phyloP scores from a whole-genome alignment of 768 basidiomycete species.

The Mycena olivaceomarginata region DNA sequence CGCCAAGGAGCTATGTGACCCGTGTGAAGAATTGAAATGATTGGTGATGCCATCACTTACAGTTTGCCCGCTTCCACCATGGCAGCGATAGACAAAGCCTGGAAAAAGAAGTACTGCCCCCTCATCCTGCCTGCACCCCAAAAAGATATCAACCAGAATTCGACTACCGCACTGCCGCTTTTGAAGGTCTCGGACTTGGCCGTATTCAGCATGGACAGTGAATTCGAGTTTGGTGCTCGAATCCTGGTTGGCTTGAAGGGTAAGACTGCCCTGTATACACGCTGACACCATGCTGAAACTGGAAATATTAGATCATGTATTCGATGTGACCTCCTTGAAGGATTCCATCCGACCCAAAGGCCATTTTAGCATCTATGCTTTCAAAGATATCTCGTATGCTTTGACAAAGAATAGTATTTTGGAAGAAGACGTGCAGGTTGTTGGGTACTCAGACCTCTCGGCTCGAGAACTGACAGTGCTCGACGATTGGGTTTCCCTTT shows the following conservation, averaged over 20 bases:
- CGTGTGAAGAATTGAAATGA: no score
- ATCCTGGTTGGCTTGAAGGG: constrained; percentile 8
- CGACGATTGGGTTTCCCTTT: not conserved
- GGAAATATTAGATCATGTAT: not conserved
- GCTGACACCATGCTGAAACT: not conserved
- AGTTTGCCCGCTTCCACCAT: no score
- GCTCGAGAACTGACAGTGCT: not conserved
- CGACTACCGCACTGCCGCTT: no score
- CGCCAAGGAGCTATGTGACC: no score
- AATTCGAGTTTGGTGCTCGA: not conserved
- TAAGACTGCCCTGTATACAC: not conserved
- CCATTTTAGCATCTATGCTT: not conserved
- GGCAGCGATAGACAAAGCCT: no score
- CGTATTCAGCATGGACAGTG: not conserved
- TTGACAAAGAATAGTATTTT: not conserved
- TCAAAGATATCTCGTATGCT: constrained; percentile 4
- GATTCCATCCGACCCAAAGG: not conserved
- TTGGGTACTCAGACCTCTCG: not conserved
- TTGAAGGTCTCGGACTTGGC: not conserved
- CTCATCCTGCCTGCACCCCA: no score
- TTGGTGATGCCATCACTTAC: no score
- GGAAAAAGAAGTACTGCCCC: no score
- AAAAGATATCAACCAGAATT: no score
- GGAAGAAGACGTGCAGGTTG: not conserved
- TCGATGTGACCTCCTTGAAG: not conserved